These are phyloP conservation scores for Coemansia sp. DNA, from an alignment of 192 early-diverging fungal genomes.

Conservation along the genomic window DNA sequence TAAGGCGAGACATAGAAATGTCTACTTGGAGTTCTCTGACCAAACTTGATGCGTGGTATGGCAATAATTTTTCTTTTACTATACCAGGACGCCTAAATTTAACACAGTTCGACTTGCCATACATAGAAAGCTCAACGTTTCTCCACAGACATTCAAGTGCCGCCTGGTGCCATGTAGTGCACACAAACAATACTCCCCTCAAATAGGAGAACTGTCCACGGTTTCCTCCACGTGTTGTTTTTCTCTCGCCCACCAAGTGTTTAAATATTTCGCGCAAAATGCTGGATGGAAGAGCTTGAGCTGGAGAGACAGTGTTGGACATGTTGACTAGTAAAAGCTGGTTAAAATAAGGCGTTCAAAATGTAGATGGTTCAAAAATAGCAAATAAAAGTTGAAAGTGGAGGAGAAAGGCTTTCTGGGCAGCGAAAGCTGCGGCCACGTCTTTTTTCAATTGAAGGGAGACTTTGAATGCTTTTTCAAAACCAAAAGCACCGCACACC, in stretches of 20 bases:
- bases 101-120: not conserved
- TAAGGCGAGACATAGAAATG: not conserved
- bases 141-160: not conserved
- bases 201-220: not conserved
- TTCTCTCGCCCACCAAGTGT: not conserved
- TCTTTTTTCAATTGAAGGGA: too few species aligned
- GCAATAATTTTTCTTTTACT: not conserved
- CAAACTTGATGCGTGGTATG: not conserved
- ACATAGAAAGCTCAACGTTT: not conserved
- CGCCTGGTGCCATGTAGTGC: not conserved
- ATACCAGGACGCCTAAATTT: not conserved
- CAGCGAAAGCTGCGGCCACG: too few species aligned
- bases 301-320: not conserved
- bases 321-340: not conserved
- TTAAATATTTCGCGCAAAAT: not conserved
- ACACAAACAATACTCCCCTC: not conserved
- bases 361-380: not conserved
- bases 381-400: not conserved
- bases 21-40: not conserved
- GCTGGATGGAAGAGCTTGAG: not conserved
- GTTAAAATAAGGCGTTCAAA: not conserved
- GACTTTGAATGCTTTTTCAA: too few species aligned
- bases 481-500: too few species aligned
- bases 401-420: too few species aligned
- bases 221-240: not conserved